A percentile compares a stretch with the other conserved stretches of the same genome.
These are phyloP conservation scores for Sanguinoderma infundibulare DNA, from an alignment of 1,284 basidiomycete genomes.

Conservation along the genomic window DNA sequence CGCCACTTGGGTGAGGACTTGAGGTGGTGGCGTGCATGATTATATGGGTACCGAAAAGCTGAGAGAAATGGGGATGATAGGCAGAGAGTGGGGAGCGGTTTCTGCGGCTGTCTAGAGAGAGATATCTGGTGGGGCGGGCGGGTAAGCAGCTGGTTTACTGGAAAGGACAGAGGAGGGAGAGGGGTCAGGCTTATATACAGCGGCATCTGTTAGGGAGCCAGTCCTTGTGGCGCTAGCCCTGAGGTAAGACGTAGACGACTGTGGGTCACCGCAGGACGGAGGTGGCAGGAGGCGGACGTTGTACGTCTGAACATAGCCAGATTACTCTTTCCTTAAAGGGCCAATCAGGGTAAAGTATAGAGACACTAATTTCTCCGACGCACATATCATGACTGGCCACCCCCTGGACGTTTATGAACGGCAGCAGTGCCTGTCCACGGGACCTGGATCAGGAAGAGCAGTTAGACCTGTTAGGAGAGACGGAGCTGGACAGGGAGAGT, in stretches of 20 bases:
- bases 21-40: background rate
- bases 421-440: background rate
- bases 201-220: background rate
- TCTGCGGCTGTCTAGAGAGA: background rate
- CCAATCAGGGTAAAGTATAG: background rate
- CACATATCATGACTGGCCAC: background rate
- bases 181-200: background rate
- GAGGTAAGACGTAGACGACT: constrained; percentile 8
- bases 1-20: background rate
- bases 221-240: background rate
- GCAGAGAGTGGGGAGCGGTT: background rate
- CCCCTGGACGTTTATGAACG: background rate
- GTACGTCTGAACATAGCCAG: background rate
- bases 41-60: background rate
- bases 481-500: background rate
- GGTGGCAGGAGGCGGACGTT: constrained; percentile 5
- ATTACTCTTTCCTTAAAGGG: constrained; percentile 4
- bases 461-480: background rate
- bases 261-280: constrained; percentile 3
- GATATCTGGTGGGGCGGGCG: background rate
- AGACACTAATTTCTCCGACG: background rate
- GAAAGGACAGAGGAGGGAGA: background rate
- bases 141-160: background rate
- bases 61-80: background rate
- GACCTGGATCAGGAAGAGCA: background rate